Percentiles rank a stretch among this genome's conserved stretches.
phyloP scores from a whole-genome alignment of 1,284 basidiomycete species.

The Boletus nobilissimus region DNA sequence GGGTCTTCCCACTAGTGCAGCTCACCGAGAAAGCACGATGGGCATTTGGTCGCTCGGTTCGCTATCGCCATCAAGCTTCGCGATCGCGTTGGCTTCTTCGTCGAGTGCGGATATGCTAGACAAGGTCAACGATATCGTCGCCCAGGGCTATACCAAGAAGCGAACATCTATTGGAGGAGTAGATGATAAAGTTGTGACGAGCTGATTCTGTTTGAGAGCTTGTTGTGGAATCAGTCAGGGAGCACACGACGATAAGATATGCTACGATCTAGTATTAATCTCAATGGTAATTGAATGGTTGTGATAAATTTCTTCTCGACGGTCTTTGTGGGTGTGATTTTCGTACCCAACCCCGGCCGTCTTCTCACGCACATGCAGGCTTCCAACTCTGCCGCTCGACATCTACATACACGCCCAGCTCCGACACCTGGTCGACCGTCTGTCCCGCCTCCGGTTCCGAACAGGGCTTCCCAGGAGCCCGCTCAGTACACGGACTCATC shows the following conservation, averaged over 20 bases:
- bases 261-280: slow-evolving; percentile 25
- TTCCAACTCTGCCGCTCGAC: slow-evolving; percentile 40
- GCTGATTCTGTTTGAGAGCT: neutral
- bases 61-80: slow-evolving; percentile 41
- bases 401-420: slow-evolving; percentile 40
- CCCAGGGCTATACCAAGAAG: slow-evolving; percentile 33
- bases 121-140: slow-evolving; percentile 42
- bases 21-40: slow-evolving; percentile 18
- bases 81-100: slow-evolving; percentile 36
- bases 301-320: no score
- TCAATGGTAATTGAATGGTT: no score
- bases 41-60: slow-evolving; percentile 30
- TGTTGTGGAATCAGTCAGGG: neutral
- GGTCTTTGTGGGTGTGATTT: no score
- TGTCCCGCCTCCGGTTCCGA: slow-evolving; percentile 31
- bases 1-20: slow-evolving; percentile 12
- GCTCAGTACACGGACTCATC: slow-evolving; percentile 41
- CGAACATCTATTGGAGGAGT: slow-evolving; percentile 16
- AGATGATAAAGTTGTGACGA: neutral
- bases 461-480: slow-evolving; percentile 36
- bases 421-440: slow-evolving; percentile 37
- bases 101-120: slow-evolving; percentile 37
- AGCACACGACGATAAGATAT: neutral
- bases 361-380: no score
- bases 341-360: no score